Evolutionary conservation across 495 filamentous ascomycete genomes (phyloP).

Genomic region (Aspergillus heteromorphus): DNA sequence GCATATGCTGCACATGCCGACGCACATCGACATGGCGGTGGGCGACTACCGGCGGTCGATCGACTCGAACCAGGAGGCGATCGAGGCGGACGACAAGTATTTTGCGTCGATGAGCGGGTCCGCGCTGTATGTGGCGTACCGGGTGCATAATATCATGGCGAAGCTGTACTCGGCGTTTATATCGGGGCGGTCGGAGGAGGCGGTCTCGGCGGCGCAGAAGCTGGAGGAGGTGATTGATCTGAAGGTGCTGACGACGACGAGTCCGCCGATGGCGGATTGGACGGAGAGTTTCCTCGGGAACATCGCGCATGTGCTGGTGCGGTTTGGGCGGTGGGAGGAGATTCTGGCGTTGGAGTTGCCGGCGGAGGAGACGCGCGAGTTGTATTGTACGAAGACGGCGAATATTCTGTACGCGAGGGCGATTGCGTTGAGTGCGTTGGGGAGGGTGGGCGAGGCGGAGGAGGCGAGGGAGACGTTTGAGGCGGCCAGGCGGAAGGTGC

Average conservation of each 20-base stretch:
- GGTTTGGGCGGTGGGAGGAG: slow-evolving; percentile 59
- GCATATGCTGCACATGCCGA: slow-evolving; percentile 63
- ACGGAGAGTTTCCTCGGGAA: slow-evolving; percentile 54
- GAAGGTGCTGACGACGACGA: slow-evolving; percentile 48
- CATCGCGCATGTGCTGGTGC: slow-evolving; percentile 56
- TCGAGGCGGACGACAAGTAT: slow-evolving; percentile 52
- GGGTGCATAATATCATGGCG: slow-evolving; percentile 57
- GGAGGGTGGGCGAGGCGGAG: slow-evolving; percentile 1
- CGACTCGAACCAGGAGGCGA: slow-evolving; percentile 49
- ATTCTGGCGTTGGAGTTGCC: slow-evolving; percentile 43
- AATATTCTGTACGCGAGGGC: slow-evolving; percentile 55
- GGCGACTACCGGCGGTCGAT: slow-evolving; percentile 58
- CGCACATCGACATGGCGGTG: slow-evolving; percentile 57
- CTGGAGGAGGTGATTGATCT: slow-evolving; percentile 51
- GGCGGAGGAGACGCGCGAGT: slow-evolving; percentile 26
- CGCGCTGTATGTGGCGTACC: slow-evolving; percentile 60
- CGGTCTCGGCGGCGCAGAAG: slow-evolving; percentile 43
- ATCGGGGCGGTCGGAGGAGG: slow-evolving; percentile 45
- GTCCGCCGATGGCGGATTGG: slow-evolving; percentile 65
- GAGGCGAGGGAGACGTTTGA: neutral
- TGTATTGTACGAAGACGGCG: slow-evolving; percentile 54
- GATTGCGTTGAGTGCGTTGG: slow-evolving; percentile 41
- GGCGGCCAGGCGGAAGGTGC: neutral
- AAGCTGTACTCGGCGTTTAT: slow-evolving; percentile 63
- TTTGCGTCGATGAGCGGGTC: slow-evolving; percentile 20